These are phyloP conservation scores for Acanthamoeba royreba DNA, from an alignment of 208 protist species.

Conservation along the genomic window DNA sequence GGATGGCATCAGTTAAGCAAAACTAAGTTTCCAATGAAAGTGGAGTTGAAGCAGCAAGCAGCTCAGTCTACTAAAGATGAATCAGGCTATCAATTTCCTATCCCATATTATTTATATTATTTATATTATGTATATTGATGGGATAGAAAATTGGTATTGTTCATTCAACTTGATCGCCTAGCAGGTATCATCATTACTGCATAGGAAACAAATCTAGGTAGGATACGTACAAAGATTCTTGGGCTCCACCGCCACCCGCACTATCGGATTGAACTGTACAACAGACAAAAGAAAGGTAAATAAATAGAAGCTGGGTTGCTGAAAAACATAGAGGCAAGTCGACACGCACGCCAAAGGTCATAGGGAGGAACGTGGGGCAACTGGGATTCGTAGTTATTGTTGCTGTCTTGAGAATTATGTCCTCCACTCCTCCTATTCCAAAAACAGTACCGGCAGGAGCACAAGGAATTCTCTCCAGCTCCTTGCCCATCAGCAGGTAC, in stretches of 20 bases:
- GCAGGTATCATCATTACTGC: neutral
- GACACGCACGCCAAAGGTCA: slow-evolving; percentile 81
- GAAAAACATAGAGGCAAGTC: no score
- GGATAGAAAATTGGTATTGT: no score
- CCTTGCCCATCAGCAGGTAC: slow-evolving; percentile 91
- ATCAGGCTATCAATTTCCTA: slow-evolving; percentile 1
- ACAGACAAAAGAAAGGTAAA: neutral
- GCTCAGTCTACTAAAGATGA: slow-evolving; percentile 39
- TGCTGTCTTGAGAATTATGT: slow-evolving; percentile 91
- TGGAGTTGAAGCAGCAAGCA: neutral
- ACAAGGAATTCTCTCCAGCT: slow-evolving; percentile 85
- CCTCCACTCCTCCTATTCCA: slow-evolving; percentile 92
- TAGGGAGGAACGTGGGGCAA: slow-evolving; percentile 83
- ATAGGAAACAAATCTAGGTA: neutral
- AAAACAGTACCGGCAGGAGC: slow-evolving; percentile 83
- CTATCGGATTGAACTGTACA: slow-evolving; percentile 85
- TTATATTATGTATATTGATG: slow-evolving; percentile 11
- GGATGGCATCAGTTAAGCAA: no score
- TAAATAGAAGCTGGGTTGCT: no score
- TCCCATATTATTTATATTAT: neutral
- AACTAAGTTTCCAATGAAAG: no score
- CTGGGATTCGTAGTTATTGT: slow-evolving; percentile 84
- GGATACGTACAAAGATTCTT: slow-evolving; percentile 66
- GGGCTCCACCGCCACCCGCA: slow-evolving; percentile 93
- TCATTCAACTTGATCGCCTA: neutral